These are phyloP conservation scores for Solanum chmielewskii DNA, from an alignment of 257 asterid genomes.

Conservation along the genomic window DNA sequence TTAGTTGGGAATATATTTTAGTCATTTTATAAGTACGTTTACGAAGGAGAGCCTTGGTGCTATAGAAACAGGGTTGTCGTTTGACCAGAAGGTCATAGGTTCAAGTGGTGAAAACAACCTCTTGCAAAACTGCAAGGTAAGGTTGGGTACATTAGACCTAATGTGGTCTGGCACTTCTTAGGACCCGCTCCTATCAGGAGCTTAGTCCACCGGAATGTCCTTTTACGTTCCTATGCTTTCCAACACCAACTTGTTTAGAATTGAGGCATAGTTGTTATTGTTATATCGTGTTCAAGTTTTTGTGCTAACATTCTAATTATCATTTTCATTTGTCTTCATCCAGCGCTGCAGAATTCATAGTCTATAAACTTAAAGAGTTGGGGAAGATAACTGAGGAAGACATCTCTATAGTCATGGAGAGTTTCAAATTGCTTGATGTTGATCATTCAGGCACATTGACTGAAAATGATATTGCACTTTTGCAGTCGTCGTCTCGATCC, in stretches of 20 bases:
- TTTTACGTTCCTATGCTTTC: neutral
- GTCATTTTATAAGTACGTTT: neutral
- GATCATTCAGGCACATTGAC: constrained; percentile 68
- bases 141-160: neutral
- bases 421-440: constrained; percentile 44
- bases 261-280: neutral
- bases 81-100: neutral
- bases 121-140: neutral
- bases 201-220: neutral
- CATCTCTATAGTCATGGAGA: constrained; percentile 47
- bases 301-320: neutral
- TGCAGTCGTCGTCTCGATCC: neutral
- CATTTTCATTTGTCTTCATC: neutral
- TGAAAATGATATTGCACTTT: constrained; percentile 29
- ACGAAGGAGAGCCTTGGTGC: neutral
- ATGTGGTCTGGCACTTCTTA: neutral
- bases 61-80: neutral
- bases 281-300: neutral
- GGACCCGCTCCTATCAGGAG: fast-evolving
- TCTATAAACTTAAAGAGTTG: constrained; percentile 73
- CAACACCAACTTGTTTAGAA: neutral
- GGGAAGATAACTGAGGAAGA: constrained; percentile 69
- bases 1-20: neutral
- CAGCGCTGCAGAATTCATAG: constrained; percentile 60
- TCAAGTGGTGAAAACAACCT: neutral